Evolutionary conservation across 192 early-diverging fungal genomes (phyloP), one percentile per base, ranked within the genome.

Genomic region (Allomyces arbusculus): DNA sequence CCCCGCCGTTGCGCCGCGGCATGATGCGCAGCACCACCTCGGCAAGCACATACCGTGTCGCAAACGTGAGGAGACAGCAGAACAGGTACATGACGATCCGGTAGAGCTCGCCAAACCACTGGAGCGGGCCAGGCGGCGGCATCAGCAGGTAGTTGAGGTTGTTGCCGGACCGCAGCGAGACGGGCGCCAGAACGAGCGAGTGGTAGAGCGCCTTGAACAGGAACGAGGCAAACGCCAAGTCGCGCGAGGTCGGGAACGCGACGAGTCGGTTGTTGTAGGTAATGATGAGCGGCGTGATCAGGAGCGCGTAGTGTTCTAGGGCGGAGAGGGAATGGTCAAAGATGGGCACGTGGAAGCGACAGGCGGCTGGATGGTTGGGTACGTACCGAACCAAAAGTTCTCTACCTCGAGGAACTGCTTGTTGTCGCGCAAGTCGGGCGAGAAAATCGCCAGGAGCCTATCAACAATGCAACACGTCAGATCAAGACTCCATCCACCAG

Each of bases 111-210:
- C 72, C 72, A 45, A 76, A 76, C 19, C n/a, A n/a, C 50, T 73
- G 66, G 55, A 76, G 61, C 16, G 72, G 72, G 14, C 74, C 73
- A 63, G 70, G 43, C 23, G 64, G 64, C 11, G 64, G 64, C 33
- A 20, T 70, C 62, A 82, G 66, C 23, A 80, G 70, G 62, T 82
- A 82, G 62, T 82, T 80, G 19, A 82, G 44, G 62, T 82, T 82
- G 45, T 72, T 64, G 24, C 75, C 72, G 20, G 70, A 70, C 58
- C 72, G 65, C n/a, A 82, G 55, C 4, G 80, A 77, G 55, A 73
- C 71, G 20, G 75, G 11, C 62, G 71, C 70, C 23, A 82, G 43
- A 16, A 82, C 25, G 12, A 74, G 66, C 9, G 79, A 80, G 63
- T 82, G 80, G 62, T 77, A 82, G n/a, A 82, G 67, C 6, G 75